Base-by-base conservation (phyloP, 139 green algal species). In the Axilococcus clingmanii region DNA sequence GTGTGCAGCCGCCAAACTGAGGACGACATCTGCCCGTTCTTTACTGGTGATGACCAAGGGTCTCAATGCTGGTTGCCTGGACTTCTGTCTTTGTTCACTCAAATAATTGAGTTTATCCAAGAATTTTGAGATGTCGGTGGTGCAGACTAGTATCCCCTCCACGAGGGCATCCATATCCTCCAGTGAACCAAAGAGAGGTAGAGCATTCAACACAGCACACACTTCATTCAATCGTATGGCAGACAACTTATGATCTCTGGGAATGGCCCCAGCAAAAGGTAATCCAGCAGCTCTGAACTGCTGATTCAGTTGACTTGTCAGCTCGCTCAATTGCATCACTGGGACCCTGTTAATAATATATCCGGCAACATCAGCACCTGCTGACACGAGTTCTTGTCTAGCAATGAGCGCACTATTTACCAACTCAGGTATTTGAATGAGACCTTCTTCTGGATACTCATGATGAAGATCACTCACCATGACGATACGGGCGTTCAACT, bases 151-250 rank as follows among this genome's bases (percentile, higher is more conserved):
- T 28, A 85, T 45, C 4, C 69, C 58, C 14, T 29, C 37, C 20
- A 74, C 69, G 40, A 73, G 55, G 45, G 48, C 29, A 28, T 86
- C 77, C 52, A 78, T 48, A 40, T 62, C 55, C 6, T 55, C 41
- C 2, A 59, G 36, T n/a, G 44, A 48, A 30, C 75, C 78, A 51
- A 75, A 83, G 25, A 87, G 45, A 36, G 76, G 40, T n/a, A 60
- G 20, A 1, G 63, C 78, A 5, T 54, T 40, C 12, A 92, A 59
- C 16, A 52, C 69, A 4, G 41, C 41, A 40, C 53, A 48, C 14
- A 93, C 56, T 51, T 91, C 83, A 33, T 89, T 77, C 57, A 53
- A 70, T 36, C 78, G 52, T 0, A 83, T 53, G 1, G 48, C 66
- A 7, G 47, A 38, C 4, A 93, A 69, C 7, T 79, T 51, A 23